Evolutionary conservation across 2,329 filamentous ascomycete species (phyloP).

Genomic region (Phyllosticta citriasiana): DNA sequence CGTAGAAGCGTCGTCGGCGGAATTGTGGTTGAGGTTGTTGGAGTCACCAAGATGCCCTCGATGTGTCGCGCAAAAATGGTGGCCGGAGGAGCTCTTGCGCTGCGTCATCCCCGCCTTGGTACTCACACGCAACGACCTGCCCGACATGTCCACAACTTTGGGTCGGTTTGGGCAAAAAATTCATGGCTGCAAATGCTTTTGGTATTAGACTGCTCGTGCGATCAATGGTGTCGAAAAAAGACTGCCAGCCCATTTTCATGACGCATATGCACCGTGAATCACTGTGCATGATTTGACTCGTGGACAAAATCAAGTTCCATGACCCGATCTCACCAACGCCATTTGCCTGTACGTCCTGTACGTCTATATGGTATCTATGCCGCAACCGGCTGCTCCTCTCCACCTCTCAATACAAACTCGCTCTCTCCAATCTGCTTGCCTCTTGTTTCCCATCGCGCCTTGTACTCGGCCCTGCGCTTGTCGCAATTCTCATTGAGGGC

Average conservation of each 20-base stretch:
- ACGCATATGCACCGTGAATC: not conserved
- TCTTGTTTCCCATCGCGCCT: constrained; percentile 64
- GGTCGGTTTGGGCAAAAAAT: not conserved
- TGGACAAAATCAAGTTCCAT: not conserved
- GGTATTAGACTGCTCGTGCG: not conserved
- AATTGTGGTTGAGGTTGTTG: not conserved
- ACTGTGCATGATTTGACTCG: not conserved
- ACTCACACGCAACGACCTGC: not conserved
- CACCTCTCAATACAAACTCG: constrained; percentile 81
- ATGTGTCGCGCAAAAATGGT: not conserved
- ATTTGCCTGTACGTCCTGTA: not conserved
- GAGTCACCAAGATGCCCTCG: not conserved
- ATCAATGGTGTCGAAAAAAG: not conserved
- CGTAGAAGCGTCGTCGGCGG: not conserved
- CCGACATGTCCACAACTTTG: not conserved
- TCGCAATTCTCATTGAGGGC: constrained; percentile 63
- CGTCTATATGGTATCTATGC: not conserved
- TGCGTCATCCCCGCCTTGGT: not conserved
- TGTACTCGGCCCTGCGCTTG: constrained; percentile 52
- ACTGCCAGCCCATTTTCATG: not conserved
- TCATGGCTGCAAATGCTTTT: not conserved
- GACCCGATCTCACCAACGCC: not conserved
- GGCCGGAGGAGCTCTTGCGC: not conserved
- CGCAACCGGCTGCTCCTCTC: constrained; percentile 21
- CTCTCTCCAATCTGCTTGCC: constrained; percentile 78